These are phyloP conservation scores for Arxiozyma slooffiae DNA, from an alignment of 1,139 yeast genomes.

Conservation along the genomic window DNA sequence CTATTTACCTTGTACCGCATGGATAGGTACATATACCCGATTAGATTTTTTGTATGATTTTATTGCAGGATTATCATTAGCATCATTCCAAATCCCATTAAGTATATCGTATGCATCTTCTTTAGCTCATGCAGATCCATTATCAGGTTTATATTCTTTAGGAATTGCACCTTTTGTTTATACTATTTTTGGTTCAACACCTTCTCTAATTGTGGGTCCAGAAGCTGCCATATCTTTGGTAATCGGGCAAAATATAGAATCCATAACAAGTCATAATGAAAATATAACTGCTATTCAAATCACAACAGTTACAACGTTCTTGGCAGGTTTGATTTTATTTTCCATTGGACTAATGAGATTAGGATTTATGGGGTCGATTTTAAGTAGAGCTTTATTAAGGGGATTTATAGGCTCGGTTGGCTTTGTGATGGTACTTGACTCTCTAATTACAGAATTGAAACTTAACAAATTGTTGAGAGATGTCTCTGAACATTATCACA, in stretches of 20 bases:
- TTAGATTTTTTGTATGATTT: constrained; percentile 59
- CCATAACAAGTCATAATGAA: constrained; percentile 42
- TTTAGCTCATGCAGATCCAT: constrained; percentile 81
- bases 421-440: constrained; percentile 73
- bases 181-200: constrained; percentile 79
- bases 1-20: constrained; percentile 70
- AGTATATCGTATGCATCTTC: constrained; percentile 84
- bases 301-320: constrained; percentile 63
- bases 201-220: constrained; percentile 95
- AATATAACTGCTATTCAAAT: constrained; percentile 51
- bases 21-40: constrained; percentile 58
- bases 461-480: constrained; percentile 36
- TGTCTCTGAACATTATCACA: constrained; percentile 51
- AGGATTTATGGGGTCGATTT: constrained; percentile 81
- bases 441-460: constrained; percentile 65
- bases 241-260: constrained; percentile 85
- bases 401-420: constrained; percentile 96
- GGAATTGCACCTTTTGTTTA: constrained; percentile 80
- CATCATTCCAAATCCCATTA: constrained; percentile 85
- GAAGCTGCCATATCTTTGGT: constrained; percentile 89
- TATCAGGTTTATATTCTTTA: constrained; percentile 73
- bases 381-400: constrained; percentile 70
- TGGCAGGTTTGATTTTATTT: constrained; percentile 66
- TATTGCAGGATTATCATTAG: constrained; percentile 77
- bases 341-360: constrained; percentile 74